A percentile compares a stretch with the other conserved stretches of the same genome.
Evolutionary conservation across 371 early-diverging fungal species (phyloP).

Genomic region (Mortierella sp.): DNA sequence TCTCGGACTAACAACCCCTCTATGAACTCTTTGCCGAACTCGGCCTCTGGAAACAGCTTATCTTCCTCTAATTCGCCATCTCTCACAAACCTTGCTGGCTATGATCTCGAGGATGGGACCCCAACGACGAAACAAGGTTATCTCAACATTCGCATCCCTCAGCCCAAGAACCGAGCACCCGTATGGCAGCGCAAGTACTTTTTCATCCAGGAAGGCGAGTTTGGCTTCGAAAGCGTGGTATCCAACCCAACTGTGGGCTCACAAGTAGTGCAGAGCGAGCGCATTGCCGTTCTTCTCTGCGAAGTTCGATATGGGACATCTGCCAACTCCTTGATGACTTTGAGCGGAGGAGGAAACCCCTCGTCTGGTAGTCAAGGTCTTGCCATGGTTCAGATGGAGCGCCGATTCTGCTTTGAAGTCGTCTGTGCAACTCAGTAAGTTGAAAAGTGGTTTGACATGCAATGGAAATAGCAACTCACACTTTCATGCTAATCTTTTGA

Average conservation of each 20-base stretch:
- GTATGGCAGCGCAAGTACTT: slow-evolving; percentile 72
- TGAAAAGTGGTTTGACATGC: background rate
- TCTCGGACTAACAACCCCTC: background rate
- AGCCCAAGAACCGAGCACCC: slow-evolving; percentile 55
- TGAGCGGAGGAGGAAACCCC: slow-evolving; percentile 46
- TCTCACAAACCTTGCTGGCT: background rate
- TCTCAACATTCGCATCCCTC: slow-evolving; percentile 58
- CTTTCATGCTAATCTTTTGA: background rate
- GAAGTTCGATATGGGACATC: slow-evolving; percentile 65
- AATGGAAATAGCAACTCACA: background rate
- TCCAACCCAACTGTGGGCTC: slow-evolving; percentile 67
- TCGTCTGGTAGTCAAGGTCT: slow-evolving; percentile 52
- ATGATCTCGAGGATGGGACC: slow-evolving; percentile 1
- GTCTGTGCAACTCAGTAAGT: slow-evolving; percentile 73
- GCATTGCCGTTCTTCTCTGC: slow-evolving; percentile 75
- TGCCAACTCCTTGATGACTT: slow-evolving; percentile 23
- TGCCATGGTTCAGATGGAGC: slow-evolving; percentile 66
- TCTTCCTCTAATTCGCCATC: slow-evolving; percentile 11
- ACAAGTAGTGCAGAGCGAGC: slow-evolving; percentile 67
- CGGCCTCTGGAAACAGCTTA: slow-evolving; percentile 5
- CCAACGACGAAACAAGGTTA: slow-evolving; percentile 60
- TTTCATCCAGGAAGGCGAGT: slow-evolving; percentile 72
- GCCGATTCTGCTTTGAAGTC: slow-evolving; percentile 84
- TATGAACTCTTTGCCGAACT: slow-evolving; percentile 12
- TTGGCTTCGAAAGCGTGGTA: slow-evolving; percentile 66